phyloP scores from a whole-genome alignment of 2,329 filamentous ascomycete genomes.

The Rhynchosporium secalis region DNA sequence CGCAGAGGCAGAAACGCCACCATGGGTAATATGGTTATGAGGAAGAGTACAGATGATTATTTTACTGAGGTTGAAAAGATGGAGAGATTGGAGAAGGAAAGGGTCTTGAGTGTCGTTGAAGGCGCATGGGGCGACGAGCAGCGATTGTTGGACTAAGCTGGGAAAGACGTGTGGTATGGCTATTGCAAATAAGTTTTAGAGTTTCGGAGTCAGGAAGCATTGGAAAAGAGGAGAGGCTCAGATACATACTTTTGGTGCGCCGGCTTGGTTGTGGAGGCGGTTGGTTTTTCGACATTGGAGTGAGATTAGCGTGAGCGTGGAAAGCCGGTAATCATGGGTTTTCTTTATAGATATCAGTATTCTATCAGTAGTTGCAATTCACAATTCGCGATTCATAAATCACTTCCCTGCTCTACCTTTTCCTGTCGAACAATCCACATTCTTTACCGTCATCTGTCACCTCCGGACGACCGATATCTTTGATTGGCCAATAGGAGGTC shows the following conservation, averaged over 20 bases:
- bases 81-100: constrained; percentile 28
- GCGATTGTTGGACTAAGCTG: background rate
- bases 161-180: background rate
- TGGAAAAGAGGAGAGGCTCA: background rate
- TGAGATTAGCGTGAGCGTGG: too few relatives aligned
- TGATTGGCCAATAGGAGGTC: too few relatives aligned
- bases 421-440: too few relatives aligned
- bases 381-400: too few relatives aligned
- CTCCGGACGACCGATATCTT: too few relatives aligned
- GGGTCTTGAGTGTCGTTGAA: constrained; percentile 26
- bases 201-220: background rate
- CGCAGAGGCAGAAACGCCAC: constrained; percentile 21
- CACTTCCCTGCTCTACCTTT: too few relatives aligned
- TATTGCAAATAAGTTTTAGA: background rate
- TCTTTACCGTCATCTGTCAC: too few relatives aligned
- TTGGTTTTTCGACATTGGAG: too few relatives aligned
- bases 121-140: constrained; percentile 23
- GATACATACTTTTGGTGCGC: background rate
- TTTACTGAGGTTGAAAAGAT: constrained; percentile 25
- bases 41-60: constrained; percentile 33
- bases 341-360: too few relatives aligned
- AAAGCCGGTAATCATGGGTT: too few relatives aligned
- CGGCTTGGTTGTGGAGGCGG: too few relatives aligned
- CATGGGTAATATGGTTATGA: constrained; percentile 25
- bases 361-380: too few relatives aligned